Conservation (phyloP, 2,329 filamentous ascomycete genomes). For the Harringtonia lauricola region DNA sequence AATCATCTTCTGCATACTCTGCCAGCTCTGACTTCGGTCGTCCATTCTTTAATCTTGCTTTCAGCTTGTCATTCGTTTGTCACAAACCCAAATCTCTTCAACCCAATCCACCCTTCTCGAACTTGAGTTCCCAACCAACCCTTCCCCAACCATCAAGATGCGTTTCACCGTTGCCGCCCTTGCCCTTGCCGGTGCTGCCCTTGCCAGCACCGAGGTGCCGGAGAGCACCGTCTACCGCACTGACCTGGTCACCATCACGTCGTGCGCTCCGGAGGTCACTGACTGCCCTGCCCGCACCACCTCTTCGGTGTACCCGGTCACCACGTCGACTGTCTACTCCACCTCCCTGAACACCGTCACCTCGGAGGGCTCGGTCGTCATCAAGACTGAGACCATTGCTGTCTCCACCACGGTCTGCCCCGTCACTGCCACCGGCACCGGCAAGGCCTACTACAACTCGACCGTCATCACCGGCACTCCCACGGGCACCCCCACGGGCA, state of each 20-base stretch:
- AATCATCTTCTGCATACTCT: conserved; percentile 17
- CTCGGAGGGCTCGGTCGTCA: conserved; percentile 29
- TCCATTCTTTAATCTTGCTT: conserved; percentile 26
- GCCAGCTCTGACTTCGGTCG: conserved; percentile 28
- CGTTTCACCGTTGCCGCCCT: conserved; percentile 44
- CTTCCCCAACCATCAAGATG: conserved; percentile 39
- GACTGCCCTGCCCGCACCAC: conserved; percentile 31
- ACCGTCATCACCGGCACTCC: conserved; percentile 7
- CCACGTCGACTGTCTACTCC: conserved; percentile 41
- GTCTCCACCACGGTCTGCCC: conserved; percentile 34
- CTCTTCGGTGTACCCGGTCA: conserved; percentile 21
- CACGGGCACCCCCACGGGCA: conserved; percentile 9
- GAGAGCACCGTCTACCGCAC: conserved; percentile 42
- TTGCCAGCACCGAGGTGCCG: conserved; percentile 17
- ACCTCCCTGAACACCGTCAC: conserved; percentile 51
- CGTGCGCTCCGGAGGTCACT: conserved; percentile 41
- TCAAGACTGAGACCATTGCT: conserved; percentile 25
- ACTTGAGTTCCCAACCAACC: conserved; percentile 9
- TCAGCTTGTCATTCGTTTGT: conserved; percentile 14
- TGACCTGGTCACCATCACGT: conserved; percentile 50
- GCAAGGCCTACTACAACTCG: conserved; percentile 11
- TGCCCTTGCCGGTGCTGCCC: conserved; percentile 37
- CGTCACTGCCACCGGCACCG: conserved; percentile 12
- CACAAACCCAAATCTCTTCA: conserved; percentile 3
- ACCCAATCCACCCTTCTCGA: conserved; percentile 6